Conservation (phyloP, 139 green algal species). For the Coelastrella sp. region DNA sequence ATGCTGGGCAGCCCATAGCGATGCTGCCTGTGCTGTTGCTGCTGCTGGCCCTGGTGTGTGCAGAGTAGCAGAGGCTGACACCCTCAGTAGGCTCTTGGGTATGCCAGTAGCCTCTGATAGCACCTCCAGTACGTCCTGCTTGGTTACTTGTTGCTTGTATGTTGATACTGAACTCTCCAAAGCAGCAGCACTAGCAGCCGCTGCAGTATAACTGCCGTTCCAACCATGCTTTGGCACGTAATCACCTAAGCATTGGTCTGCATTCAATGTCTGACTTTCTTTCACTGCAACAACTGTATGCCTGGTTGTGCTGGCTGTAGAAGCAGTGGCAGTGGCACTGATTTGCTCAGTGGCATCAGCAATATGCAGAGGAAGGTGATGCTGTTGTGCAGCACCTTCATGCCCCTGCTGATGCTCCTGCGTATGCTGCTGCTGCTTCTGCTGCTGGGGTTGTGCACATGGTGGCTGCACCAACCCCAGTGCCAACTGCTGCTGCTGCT, state of each 20-base stretch:
- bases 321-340: conserved; percentile 20
- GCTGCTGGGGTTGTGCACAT: neutral
- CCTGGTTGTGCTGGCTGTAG: neutral
- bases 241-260: neutral
- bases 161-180: neutral
- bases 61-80: neutral
- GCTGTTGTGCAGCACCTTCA: neutral
- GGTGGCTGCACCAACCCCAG: neutral
- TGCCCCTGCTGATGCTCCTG: neutral
- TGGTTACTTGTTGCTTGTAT: neutral
- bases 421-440: conserved; percentile 27
- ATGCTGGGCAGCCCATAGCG: neutral
- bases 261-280: neutral
- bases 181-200: conserved; percentile 7
- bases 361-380: neutral
- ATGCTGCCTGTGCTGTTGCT: no score
- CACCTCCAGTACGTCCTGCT: conserved; percentile 64
- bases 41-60: neutral
- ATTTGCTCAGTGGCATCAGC: neutral
- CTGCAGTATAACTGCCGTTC: conserved; percentile 3
- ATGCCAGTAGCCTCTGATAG: conserved; percentile 68
- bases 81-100: conserved; percentile 50
- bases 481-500: conserved; percentile 27
- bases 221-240: neutral
- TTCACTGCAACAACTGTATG: neutral